Percentiles rank a stretch among this genome's conserved stretches.
Evolutionary conservation across 2,329 filamentous ascomycete species (phyloP).

Genomic region (Ophiostoma ulmi): DNA sequence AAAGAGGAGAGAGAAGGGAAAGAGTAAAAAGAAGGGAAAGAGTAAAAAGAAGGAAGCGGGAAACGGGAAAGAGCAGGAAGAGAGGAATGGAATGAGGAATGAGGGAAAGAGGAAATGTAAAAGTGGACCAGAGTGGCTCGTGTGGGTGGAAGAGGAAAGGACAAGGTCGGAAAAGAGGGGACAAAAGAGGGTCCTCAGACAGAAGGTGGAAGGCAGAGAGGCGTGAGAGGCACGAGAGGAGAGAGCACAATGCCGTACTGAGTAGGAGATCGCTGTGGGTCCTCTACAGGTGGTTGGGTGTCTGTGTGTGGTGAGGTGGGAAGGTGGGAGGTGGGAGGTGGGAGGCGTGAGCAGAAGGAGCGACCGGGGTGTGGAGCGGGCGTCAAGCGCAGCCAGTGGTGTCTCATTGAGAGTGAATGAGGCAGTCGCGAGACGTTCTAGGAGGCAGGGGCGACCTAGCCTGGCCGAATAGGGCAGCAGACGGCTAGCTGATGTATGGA

Average conservation of each 20-base stretch:
- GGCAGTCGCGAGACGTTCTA: neutral
- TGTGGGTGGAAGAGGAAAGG: constrained; percentile 9
- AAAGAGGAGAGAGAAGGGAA: neutral
- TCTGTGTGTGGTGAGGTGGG: too few relatives aligned
- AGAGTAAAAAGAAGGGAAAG: constrained; percentile 10
- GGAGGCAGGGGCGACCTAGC: too few relatives aligned
- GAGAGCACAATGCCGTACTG: neutral
- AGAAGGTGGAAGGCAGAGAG: neutral
- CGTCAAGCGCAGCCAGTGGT: neutral
- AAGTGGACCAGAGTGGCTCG: neutral
- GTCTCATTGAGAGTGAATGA: neutral
- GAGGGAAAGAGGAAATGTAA: constrained; percentile 2
- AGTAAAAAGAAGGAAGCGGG: constrained; percentile 9
- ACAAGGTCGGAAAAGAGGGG: constrained; percentile 7
- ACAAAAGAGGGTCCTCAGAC: constrained; percentile 6
- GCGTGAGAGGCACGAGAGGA: neutral
- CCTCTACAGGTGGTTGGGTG: too few relatives aligned
- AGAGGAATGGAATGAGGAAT: neutral
- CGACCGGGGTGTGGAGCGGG: constrained; percentile 2
- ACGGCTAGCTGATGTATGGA: too few relatives aligned
- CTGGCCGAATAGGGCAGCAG: too few relatives aligned
- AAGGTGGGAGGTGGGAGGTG: too few relatives aligned
- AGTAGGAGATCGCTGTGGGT: neutral
- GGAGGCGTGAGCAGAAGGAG: neutral
- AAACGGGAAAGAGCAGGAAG: neutral